phyloP scores from a whole-genome alignment of 129 eudicot species.

The Helianthus annuus region DNA sequence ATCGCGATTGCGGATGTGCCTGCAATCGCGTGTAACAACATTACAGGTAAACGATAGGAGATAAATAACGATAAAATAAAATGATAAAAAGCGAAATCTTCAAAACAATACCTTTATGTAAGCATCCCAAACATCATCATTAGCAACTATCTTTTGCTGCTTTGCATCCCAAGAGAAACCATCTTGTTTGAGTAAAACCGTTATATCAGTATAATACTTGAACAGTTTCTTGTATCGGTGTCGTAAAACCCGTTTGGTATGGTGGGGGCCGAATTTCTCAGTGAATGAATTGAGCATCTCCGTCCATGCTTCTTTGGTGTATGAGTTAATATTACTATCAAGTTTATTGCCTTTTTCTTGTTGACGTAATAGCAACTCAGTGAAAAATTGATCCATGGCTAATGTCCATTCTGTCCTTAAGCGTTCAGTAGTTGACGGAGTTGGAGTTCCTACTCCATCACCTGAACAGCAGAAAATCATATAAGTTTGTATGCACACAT shows the following conservation, averaged over 20 bases:
- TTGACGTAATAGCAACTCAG: constrained; percentile 45
- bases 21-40: constrained; percentile 23
- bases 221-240: constrained; percentile 59
- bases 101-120: constrained; percentile 44
- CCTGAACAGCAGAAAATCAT: constrained; percentile 25
- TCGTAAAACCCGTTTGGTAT: constrained; percentile 51
- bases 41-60: constrained; percentile 7
- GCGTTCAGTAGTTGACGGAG: constrained; percentile 39
- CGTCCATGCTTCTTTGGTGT: constrained; percentile 53
- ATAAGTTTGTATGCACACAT: background rate
- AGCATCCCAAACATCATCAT: constrained; percentile 59
- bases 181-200: constrained; percentile 42
- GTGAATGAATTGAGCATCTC: constrained; percentile 51
- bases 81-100: background rate
- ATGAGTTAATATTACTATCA: constrained; percentile 25
- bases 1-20: constrained; percentile 51
- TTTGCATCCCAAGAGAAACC: constrained; percentile 56
- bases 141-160: constrained; percentile 49
- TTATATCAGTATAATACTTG: constrained; percentile 47
- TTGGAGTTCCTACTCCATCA: constrained; percentile 33
- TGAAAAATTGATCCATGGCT: constrained; percentile 52
- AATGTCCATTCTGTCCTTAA: constrained; percentile 61
- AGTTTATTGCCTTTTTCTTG: constrained; percentile 56
- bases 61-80: background rate
- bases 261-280: constrained; percentile 46